phyloP scores from a whole-genome alignment of 2,329 filamentous ascomycete genomes.

The Fusarium illudens region DNA sequence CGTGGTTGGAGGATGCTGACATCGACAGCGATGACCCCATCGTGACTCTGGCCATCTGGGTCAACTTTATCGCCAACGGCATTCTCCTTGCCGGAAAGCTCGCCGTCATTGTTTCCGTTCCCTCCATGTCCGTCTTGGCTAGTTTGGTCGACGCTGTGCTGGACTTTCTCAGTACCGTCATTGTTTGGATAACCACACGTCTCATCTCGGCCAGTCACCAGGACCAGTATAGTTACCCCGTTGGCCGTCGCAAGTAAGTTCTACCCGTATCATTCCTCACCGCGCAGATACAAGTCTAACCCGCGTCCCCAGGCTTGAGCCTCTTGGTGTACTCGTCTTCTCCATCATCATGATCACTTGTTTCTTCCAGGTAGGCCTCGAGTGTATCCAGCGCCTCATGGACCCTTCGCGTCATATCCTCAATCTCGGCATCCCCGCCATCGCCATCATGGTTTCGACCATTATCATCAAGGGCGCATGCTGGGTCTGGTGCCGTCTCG shows the following conservation, averaged over 20 bases:
- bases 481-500: constrained; percentile 88
- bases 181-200: constrained; percentile 80
- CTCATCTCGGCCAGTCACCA: constrained; percentile 71
- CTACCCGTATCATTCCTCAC: not conserved
- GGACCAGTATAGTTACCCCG: constrained; percentile 79
- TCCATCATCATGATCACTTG: constrained; percentile 87
- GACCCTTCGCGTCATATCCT: constrained; percentile 72
- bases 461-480: constrained; percentile 83
- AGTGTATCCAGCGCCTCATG: constrained; percentile 72
- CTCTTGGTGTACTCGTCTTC: constrained; percentile 82
- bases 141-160: constrained; percentile 81
- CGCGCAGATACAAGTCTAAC: constrained; percentile 26
- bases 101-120: constrained; percentile 78
- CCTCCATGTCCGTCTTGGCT: constrained; percentile 82
- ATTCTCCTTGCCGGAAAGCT: constrained; percentile 80
- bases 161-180: constrained; percentile 82
- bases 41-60: constrained; percentile 86
- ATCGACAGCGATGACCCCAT: constrained; percentile 77
- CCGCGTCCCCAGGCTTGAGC: constrained; percentile 67
- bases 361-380: constrained; percentile 79
- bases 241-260: constrained; percentile 70
- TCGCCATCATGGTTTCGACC: constrained; percentile 82
- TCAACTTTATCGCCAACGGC: constrained; percentile 83
- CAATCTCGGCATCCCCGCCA: constrained; percentile 75
- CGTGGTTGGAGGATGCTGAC: constrained; percentile 75